These are phyloP conservation scores for Diplodia sapinea DNA, from an alignment of 2,329 filamentous ascomycete genomes.

Conservation along the genomic window DNA sequence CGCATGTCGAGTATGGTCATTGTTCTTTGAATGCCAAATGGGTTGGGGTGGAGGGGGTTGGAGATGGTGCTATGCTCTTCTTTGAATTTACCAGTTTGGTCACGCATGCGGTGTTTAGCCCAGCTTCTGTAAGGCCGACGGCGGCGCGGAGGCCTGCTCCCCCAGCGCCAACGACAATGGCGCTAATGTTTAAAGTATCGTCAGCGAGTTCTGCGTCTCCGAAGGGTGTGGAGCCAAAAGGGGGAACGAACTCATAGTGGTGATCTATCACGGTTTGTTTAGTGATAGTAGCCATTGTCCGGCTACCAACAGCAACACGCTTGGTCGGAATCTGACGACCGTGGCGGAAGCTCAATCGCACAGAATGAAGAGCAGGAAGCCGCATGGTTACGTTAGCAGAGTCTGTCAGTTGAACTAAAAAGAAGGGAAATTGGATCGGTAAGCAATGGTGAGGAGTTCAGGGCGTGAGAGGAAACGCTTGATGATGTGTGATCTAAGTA, in stretches of 20 bases:
- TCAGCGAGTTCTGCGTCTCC: background rate
- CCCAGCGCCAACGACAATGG: slow-evolving; percentile 59
- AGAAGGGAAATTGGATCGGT: background rate
- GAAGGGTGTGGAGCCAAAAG: too few relatives aligned
- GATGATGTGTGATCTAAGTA: background rate
- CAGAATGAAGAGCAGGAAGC: background rate
- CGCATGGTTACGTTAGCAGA: background rate
- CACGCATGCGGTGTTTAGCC: slow-evolving; percentile 69
- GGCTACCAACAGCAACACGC: background rate
- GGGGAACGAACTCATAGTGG: slow-evolving; percentile 43
- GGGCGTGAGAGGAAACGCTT: background rate
- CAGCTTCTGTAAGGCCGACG: slow-evolving; percentile 68
- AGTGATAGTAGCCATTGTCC: background rate
- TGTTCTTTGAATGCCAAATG: background rate
- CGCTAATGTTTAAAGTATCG: slow-evolving; percentile 33
- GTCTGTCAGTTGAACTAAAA: background rate
- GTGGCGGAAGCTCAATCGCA: background rate
- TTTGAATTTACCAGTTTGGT: slow-evolving; percentile 56
- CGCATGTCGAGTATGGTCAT: background rate
- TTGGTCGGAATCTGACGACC: background rate
- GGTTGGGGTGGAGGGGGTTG: background rate
- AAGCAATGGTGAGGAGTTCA: background rate
- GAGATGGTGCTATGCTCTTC: background rate
- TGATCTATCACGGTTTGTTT: slow-evolving; percentile 41
- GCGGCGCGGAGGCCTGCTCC: slow-evolving; percentile 68